Percentiles rank a stretch among this genome's conserved stretches.
Evolutionary conservation across 352 stramenopile genomes (phyloP).

Genomic region (Phytophthora pisi): DNA sequence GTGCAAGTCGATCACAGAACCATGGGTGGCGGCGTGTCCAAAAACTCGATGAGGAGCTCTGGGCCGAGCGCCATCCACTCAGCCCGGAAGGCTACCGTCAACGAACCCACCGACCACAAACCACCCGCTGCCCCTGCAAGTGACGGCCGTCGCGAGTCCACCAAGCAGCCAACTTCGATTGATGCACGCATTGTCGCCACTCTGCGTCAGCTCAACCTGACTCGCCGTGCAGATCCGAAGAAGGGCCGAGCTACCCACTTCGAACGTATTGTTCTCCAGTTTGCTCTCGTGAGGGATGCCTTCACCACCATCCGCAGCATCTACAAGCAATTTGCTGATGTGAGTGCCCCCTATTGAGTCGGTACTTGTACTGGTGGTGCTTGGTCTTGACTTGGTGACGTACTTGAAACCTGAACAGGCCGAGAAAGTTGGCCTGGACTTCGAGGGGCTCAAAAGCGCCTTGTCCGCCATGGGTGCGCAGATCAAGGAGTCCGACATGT

Average conservation of each 20-base stretch:
- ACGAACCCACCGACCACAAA: constrained; percentile 14
- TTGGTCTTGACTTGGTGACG: constrained; percentile 3
- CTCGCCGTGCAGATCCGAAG: constrained; percentile 43
- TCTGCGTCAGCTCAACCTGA: constrained; percentile 64
- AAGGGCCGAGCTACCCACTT: constrained; percentile 70
- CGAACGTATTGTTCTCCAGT: constrained; percentile 81
- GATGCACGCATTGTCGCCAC: constrained; percentile 73
- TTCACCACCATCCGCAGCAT: constrained; percentile 73
- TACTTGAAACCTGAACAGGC: constrained; percentile 26
- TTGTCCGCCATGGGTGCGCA: constrained; percentile 62
- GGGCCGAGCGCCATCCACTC: constrained; percentile 13
- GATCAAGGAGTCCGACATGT: constrained; percentile 73
- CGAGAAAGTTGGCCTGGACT: constrained; percentile 64
- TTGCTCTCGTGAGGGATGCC: constrained; percentile 60
- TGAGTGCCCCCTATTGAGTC: constrained; percentile 28
- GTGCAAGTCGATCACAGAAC: constrained; percentile 8
- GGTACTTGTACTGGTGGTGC: constrained; percentile 4
- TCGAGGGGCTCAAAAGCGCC: constrained; percentile 67
- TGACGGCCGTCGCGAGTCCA: constrained; percentile 34
- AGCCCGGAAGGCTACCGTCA: constrained; percentile 10
- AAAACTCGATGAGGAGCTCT: constrained; percentile 1
- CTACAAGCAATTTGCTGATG: constrained; percentile 64
- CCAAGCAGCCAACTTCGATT: constrained; percentile 57
- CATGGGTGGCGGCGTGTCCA: constrained; percentile 54
- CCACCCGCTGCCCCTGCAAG: constrained; percentile 7